Evolutionary conservation across 2,329 filamentous ascomycete genomes (phyloP), one percentile per base, ranked within the genome.

Genomic region (Saccharata proteae): DNA sequence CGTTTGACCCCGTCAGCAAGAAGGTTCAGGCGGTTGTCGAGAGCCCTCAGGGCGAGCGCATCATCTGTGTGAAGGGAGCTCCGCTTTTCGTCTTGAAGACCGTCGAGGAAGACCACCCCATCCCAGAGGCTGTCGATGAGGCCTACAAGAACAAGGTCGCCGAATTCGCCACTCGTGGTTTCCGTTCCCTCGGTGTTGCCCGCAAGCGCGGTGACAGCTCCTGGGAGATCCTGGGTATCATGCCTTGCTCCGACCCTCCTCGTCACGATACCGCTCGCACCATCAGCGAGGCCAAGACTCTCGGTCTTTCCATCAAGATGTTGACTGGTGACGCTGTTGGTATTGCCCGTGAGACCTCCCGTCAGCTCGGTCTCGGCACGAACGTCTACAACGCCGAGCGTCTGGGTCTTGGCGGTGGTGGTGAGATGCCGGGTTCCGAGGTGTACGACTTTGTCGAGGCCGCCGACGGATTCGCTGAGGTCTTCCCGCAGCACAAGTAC

Each of bases 401-500:
- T 50, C 81, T 93, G 36, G 84, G 84, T 69, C 77, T 93, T 36
- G 82, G 82, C 56, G 83, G 83, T 35, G 83, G 82, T 47, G 83
- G 83, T 66, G 81, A 88, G 55, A 90, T 93, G 83, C 80, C 84
- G 50, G 84, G 84, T 49, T 92, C 84, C 41, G 82, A 92, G 62
- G 80, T 93, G 34, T 92, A 90, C 62, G 84, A 93, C 65, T 93
- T 93, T 65, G 84, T 93, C 36, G 84, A 93, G 68, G 83, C 80
- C 65, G 85, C 84, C 40, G 84, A 93, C 70, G 85, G 84, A 64
- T 93, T 93, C 61, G 84, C 85, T 43, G 84, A 93, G 57, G 84
- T 93, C 36, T 92, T 90, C 69, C 84, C 84, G 47, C 81, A 93
- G 64, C 84, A 93, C 72, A 93, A 93, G 69, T 92, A 86, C 65